Percentiles rank a stretch among this genome's conserved stretches.
These are phyloP conservation scores for Phytophthora boehmeriae DNA, from an alignment of 352 stramenopile species.

Conservation along the genomic window DNA sequence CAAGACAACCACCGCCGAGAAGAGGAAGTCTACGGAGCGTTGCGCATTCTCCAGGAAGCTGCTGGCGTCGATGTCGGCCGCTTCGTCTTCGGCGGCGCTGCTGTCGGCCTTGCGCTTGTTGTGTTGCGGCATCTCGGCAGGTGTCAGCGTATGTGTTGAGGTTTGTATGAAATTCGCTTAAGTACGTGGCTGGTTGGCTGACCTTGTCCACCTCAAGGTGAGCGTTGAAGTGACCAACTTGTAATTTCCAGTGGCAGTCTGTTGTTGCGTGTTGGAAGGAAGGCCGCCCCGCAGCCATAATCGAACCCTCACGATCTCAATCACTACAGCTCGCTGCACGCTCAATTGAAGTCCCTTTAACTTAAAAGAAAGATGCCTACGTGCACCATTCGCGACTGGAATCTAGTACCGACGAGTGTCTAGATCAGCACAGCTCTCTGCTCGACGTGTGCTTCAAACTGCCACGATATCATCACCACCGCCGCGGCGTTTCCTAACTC, in stretches of 20 bases:
- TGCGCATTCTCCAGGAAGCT: slow-evolving; percentile 80
- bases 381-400: slow-evolving; percentile 19
- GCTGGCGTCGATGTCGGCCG: slow-evolving; percentile 47
- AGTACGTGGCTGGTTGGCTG: slow-evolving; percentile 40
- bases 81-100: slow-evolving; percentile 22
- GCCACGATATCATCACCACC: slow-evolving; percentile 12
- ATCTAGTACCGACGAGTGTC: slow-evolving; percentile 18
- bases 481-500: slow-evolving; percentile 10
- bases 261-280: background rate
- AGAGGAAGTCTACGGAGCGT: slow-evolving; percentile 79
- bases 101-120: slow-evolving; percentile 61
- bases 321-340: slow-evolving; percentile 3
- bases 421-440: background rate
- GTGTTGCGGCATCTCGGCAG: slow-evolving; percentile 42
- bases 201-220: background rate
- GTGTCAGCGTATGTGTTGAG: slow-evolving; percentile 17
- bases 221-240: background rate
- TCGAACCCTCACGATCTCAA: slow-evolving; percentile 10
- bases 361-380: slow-evolving; percentile 40
- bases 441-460: slow-evolving; percentile 5
- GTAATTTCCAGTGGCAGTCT: no score
- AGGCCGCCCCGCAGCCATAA: background rate
- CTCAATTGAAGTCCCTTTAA: slow-evolving; percentile 40
- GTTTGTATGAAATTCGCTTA: slow-evolving; percentile 25
- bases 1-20: slow-evolving; percentile 69